phyloP scores from a whole-genome alignment of 2,329 filamentous ascomycete genomes.

The Chrysosphaeria jannelii region DNA sequence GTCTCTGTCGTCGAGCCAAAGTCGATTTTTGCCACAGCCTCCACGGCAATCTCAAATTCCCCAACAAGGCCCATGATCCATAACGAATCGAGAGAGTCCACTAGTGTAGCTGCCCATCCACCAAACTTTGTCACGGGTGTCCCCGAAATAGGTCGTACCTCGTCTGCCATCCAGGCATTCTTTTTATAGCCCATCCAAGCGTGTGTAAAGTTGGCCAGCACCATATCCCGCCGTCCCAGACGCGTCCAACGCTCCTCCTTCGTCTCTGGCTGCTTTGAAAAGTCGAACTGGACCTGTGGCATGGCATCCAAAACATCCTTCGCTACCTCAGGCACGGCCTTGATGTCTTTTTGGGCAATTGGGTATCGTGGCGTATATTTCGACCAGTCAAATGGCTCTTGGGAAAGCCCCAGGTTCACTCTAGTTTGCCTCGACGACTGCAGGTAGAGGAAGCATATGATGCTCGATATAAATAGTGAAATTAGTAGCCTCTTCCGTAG shows the following conservation, averaged over 20 bases:
- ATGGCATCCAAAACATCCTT: conserved; percentile 3
- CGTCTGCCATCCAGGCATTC: conserved; percentile 32
- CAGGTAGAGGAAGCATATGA: too few species aligned
- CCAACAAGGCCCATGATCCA: conserved; percentile 40
- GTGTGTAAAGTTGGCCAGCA: conserved; percentile 20
- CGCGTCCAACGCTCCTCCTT: conserved; percentile 9
- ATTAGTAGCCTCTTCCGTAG: too few species aligned
- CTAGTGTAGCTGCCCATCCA: conserved; percentile 35
- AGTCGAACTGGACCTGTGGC: conserved; percentile 11
- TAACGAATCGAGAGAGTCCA: conserved; percentile 36
- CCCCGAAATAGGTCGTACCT: conserved; percentile 25
- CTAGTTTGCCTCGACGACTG: too few species aligned
- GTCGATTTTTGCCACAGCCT: conserved; percentile 25
- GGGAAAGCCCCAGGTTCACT: too few species aligned
- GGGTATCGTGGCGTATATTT: too few species aligned
- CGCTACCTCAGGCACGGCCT: conserved; percentile 2
- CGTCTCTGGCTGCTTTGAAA: conserved; percentile 10
- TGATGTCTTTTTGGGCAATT: conserved; percentile 2
- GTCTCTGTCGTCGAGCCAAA: conserved; percentile 12
- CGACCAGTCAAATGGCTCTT: too few species aligned
- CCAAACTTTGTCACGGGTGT: conserved; percentile 15
- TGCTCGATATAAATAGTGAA: too few species aligned
- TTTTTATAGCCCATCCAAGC: conserved; percentile 30
- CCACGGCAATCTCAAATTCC: conserved; percentile 33
- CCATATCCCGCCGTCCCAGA: conserved; percentile 12